Conservation (phyloP, 345 rosid species). For the Excoecaria cochinchinensis region DNA sequence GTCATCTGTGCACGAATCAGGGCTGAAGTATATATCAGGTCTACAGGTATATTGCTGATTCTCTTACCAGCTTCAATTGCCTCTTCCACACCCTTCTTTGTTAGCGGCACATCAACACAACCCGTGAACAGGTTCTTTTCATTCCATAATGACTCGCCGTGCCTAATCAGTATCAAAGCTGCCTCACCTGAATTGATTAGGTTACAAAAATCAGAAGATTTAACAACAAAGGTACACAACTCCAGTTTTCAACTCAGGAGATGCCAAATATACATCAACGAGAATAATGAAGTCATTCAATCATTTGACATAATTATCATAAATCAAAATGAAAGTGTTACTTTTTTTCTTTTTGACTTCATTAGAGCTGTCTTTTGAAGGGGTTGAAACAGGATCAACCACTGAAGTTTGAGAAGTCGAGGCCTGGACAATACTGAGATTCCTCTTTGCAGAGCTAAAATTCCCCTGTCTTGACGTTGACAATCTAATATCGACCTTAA, state of each 20-base stretch:
- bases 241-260: background rate
- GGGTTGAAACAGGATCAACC: constrained; percentile 53
- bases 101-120: constrained; percentile 94
- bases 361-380: constrained; percentile 38
- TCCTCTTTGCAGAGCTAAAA: constrained; percentile 31
- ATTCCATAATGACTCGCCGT: constrained; percentile 99
- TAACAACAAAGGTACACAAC: constrained; percentile 5
- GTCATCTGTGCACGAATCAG: constrained; percentile 98
- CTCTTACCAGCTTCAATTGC: constrained; percentile 98
- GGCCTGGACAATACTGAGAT: constrained; percentile 40
- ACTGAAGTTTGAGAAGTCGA: constrained; percentile 57
- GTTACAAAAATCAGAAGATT: constrained; percentile 10
- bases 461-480: constrained; percentile 27
- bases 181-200: constrained; percentile 57
- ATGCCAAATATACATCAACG: constrained; percentile 4
- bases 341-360: constrained; percentile 60
- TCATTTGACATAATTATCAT: background rate
- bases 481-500: constrained; percentile 34
- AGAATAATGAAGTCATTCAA: background rate
- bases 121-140: constrained; percentile 98
- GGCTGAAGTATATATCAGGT: constrained; percentile 86
- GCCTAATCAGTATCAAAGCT: constrained; percentile 82
- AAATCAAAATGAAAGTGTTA: constrained; percentile 25
- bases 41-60: constrained; percentile 91
- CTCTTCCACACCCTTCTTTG: constrained; percentile 88